Evolutionary conservation across 108 stramenopile species (phyloP), one percentile per base, ranked within the genome.

Genomic region (Asterionellopsis glacialis): DNA sequence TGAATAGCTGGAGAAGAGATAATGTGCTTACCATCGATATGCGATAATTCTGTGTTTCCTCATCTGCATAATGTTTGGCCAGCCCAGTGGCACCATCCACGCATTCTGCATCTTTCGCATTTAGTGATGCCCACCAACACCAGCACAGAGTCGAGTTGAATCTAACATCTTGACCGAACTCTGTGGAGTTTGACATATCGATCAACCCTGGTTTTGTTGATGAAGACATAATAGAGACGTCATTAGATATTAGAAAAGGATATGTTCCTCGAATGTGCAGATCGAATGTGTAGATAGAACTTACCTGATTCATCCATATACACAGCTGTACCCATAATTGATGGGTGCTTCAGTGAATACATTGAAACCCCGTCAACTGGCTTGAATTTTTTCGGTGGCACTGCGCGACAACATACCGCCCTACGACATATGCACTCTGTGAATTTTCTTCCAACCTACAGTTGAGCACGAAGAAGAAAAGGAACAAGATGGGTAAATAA

Each of bases 321-420:
- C 13, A 90, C 91, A 51, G 72, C 67, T 11, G 88, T 93, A 16
- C 85, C 88, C 87, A 93, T 85, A 47, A 93, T 63, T 4, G 68
- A 65, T 39, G 91, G 91, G 61, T 93, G 91, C 43, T 88, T 74
- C 26, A 85, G 45, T 52, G 50, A 62, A 53, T 72, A 83, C 43
- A 22, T 55, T 39, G 23, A 5, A 19, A 5, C 1, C 11, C 9
- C n/a, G 7, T 19, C 59, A 33, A 5, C 33, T 33, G 33, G 33
- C 33, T 33, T 33, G 33, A 33, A 33, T 43, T 57, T 41, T 41
- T 21, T 24, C 51, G 51, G 58, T 49, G 74, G 70, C 25, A 65
- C 58, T 18, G 77, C 79, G 9, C 91, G 83, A 73, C 91, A 93
- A 56, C 91, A 93, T 11, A 93, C 65, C 11, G 91, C 91, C 28